Evolutionary conservation across 306 rosid species (phyloP), one percentile per base, ranked within the genome.

Genomic region (Bauhinia variegata): DNA sequence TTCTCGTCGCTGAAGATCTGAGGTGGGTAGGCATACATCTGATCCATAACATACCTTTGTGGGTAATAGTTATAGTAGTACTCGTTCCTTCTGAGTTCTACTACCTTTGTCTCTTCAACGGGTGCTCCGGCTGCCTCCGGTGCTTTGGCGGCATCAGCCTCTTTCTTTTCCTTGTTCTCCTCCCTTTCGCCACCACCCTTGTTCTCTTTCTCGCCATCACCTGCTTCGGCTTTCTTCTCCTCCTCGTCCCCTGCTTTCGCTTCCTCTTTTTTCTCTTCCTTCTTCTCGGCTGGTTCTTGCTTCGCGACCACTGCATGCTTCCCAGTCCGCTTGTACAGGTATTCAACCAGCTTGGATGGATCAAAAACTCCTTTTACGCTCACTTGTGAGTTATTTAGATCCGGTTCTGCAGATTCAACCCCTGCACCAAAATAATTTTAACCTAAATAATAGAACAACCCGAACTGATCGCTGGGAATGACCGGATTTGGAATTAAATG

Each of bases 331-430:
- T 90, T 86, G 80, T 80, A 34, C 70, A 92, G 88, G 75, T 80
- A 77, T 11, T 87, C 89, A 0, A 87, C 88, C 34, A 92, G 47
- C 67, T 79, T 81, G 1, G 69, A 39, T 7, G 87, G 75, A 56
- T 92, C 96, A 39, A 92, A 59, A 30, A 68, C 86, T 1, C 98
- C 98, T 63, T 87, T 92, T 70, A 92, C 98, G 32, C 77, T 82
- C 67, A 89, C 98, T 39, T 79, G 68, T 1, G 96, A 92, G 52
- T 74, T 71, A 78, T 84, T 92, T 62, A 89, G 91, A 88, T 92
- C 98, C 8, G 98, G 78, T 30, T 79, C 93, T 0, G 87, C 96
- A 13, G 85, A 79, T 63, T 92, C 93, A 71, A 92, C 98, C 18
- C 96, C 98, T 92, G 65, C 51, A 16, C 18, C 3, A 48, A n/a